These are phyloP conservation scores for Alternaria arbusti DNA, from an alignment of 2,329 filamentous ascomycete genomes.

Conservation along the genomic window DNA sequence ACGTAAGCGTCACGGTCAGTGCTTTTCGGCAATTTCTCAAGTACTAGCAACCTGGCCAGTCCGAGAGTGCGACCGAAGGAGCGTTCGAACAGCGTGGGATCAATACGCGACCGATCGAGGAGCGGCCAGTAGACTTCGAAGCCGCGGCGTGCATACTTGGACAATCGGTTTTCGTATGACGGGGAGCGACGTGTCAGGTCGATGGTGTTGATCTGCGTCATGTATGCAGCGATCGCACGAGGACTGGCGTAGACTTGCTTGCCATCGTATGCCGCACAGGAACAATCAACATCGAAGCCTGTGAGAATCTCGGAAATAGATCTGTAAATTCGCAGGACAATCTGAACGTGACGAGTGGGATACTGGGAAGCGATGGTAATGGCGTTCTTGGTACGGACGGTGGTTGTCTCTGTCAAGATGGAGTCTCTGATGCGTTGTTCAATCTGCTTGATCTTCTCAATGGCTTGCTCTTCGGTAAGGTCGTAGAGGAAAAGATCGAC, in stretches of 20 bases:
- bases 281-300: conserved; percentile 87
- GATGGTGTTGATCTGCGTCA: conserved; percentile 82
- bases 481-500: conserved; percentile 88
- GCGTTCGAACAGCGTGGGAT: conserved; percentile 86
- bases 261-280: conserved; percentile 81
- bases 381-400: conserved; percentile 83
- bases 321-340: conserved; percentile 85
- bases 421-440: conserved; percentile 77
- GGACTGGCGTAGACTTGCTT: conserved; percentile 80
- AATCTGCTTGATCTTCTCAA: conserved; percentile 85
- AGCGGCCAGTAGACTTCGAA: conserved; percentile 84
- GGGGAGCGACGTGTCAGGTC: conserved; percentile 81
- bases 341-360: conserved; percentile 82
- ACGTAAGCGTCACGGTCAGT: conserved; percentile 73
- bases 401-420: conserved; percentile 82
- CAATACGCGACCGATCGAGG: conserved; percentile 75
- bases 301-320: conserved; percentile 84
- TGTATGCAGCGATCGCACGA: conserved; percentile 76
- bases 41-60: conserved; percentile 77
- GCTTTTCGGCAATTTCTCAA: conserved; percentile 77
- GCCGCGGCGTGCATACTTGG: conserved; percentile 79
- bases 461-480: conserved; percentile 75
- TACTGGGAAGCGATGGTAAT: conserved; percentile 87
- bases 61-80: conserved; percentile 78
- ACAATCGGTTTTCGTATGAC: conserved; percentile 85